Conservation (phyloP, 73 alveolate genomes). For the Blepharisma japonicum region DNA sequence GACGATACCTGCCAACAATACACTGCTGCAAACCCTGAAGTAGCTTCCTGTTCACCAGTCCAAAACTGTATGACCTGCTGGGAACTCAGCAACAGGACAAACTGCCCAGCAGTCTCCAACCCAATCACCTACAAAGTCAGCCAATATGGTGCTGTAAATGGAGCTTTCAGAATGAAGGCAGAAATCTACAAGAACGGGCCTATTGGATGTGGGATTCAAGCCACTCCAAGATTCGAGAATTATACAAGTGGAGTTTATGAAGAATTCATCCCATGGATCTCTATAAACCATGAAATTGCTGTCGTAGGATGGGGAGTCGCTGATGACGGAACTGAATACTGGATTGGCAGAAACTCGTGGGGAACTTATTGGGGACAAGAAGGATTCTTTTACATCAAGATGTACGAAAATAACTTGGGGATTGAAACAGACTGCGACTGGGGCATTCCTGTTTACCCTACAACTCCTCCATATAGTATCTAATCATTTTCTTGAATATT, state of each 20-base stretch:
- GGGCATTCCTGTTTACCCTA: conserved; percentile 45
- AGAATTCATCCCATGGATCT: conserved; percentile 37
- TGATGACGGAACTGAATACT: conserved; percentile 69
- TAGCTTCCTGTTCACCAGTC: conserved; percentile 40
- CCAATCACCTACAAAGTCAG: conserved; percentile 49
- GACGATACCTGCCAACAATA: conserved; percentile 66
- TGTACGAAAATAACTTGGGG: conserved; percentile 65
- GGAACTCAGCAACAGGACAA: conserved; percentile 42
- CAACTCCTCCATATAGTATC: no score
- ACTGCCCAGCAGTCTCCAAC: conserved; percentile 60
- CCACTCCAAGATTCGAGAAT: conserved; percentile 52
- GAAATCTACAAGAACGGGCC: conserved; percentile 76
- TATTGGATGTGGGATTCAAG: conserved; percentile 70
- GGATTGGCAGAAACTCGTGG: conserved; percentile 90
- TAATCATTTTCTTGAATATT: no score
- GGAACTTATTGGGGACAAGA: conserved; percentile 94
- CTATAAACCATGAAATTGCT: conserved; percentile 62
- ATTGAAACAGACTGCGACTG: conserved; percentile 67
- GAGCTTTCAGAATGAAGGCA: conserved; percentile 65
- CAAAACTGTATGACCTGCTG: conserved; percentile 62
- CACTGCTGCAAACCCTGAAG: conserved; percentile 52
- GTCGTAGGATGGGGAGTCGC: conserved; percentile 85
- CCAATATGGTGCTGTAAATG: conserved; percentile 54
- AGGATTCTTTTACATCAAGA: conserved; percentile 81
- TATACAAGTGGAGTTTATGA: conserved; percentile 80